Evolutionary conservation across 495 filamentous ascomycete genomes (phyloP), one percentile per base, ranked within the genome.

Genomic region (Xylaria acuta): DNA sequence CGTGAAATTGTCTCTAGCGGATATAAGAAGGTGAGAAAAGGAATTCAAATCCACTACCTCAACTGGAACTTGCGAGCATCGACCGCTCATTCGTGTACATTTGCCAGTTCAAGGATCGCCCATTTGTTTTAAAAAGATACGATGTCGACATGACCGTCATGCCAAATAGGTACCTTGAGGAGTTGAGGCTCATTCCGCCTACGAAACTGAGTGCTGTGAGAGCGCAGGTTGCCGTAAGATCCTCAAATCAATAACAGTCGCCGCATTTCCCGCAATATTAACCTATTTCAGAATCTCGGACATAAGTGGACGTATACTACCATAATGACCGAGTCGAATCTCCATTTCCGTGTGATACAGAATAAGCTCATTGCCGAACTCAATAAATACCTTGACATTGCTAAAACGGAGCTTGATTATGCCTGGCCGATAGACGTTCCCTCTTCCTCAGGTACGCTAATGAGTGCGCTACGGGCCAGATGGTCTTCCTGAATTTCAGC

Each of bases 331-430:
- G 41, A 47, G 9, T 64, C 65, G 4, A 18, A 68, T 16, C 65
- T 73, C 20, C 71, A 69, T 20, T 58, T 69, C n/a, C 30, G 40
- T 8, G 62, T 58, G 4, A 18, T 72, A 2, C 45, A 41, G 11
- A 68, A 45, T 5, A 72, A 67, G 25, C 49, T 72, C n/a, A 47
- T 14, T 1, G 7, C 71, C 0, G 64, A 72, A 7, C 38, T 72
- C 5, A 7, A 14, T 9, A 68, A 36, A 38, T 72, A 68, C 20
- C 18, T 72, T 1, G 71, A 72, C 22, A 14, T 45, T 5, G 40
- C 53, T 12, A 43, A 41, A 14, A 30, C 27, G 1, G 71, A 72
- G 49, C 47, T 72, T 14, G 71, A 72, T 0, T 43, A 72, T 27
- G 64, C 27, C 5, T 72, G 71, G 71, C n/a, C n/a, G 1, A 34